Conservation (phyloP, 2,329 filamentous ascomycete genomes). For the Xylariaceae sp. region DNA sequence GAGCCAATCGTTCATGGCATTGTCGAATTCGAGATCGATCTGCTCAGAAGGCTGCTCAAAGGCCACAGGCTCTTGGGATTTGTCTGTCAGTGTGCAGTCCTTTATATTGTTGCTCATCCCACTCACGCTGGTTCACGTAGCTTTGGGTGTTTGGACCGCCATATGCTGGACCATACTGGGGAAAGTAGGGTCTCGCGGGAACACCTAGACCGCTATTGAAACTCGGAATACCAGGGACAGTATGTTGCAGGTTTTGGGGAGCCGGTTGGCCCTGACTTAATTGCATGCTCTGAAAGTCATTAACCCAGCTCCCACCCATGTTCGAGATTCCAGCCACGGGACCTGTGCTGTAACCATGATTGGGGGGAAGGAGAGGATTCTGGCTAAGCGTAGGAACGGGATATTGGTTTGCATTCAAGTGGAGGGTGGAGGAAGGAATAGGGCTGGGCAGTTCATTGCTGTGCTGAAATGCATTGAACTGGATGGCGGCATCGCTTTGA, state of each 20-base stretch:
- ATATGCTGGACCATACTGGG: background rate
- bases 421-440: too few species aligned
- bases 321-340: conserved; percentile 1
- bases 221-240: background rate
- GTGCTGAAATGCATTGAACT: conserved; percentile 16
- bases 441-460: conserved; percentile 6
- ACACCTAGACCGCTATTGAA: background rate
- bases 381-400: too few species aligned
- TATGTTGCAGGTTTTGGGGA: too few species aligned
- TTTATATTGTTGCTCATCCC: too few species aligned
- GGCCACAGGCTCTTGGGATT: too few species aligned
- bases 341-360: background rate
- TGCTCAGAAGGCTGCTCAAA: too few species aligned
- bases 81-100: too few species aligned
- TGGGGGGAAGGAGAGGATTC: too few species aligned
- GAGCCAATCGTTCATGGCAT: conserved; percentile 20
- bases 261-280: conserved; percentile 14
- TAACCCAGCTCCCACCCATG: conserved; percentile 29
- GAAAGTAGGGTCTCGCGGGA: background rate
- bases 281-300: conserved; percentile 43
- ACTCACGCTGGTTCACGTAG: too few species aligned
- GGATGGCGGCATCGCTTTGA: conserved; percentile 5
- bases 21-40: conserved; percentile 8
- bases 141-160: background rate
- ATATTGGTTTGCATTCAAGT: too few species aligned